Base-by-base conservation (phyloP, 345 rosid species). In the Arabidopsis suecica region DNA sequence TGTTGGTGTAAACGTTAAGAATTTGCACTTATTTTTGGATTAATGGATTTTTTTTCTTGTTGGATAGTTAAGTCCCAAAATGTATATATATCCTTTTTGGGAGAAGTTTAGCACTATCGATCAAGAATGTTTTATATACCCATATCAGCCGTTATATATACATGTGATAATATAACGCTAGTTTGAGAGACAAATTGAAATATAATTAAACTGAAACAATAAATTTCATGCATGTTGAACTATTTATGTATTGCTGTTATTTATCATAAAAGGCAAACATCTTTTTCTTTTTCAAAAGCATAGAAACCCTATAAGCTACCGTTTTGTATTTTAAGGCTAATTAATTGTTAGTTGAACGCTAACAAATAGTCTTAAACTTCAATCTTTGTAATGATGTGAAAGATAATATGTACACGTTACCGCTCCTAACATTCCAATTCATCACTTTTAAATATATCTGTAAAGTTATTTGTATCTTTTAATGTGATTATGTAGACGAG, bases 261-360 rank as follows among this genome's bases (percentile, higher is more conserved):
- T 50, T 41, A 68, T 60, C 38, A 53, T 23, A 55, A 79, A 79
- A 78, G 81, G 75, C 34, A 49, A 28, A 41, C 38, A 62, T 81
- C 83, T 76, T 83, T 69, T 50, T 11, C 51, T 69, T 69, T 76
- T 63, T 22, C 61, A 60, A 56, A 82, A 75, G 76, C 78, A 73
- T 66, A 25, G 28, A 56, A 69, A 55, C 53, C 74, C 25, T 72
- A 16, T 16, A 16, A 45, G 55, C 74, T 50, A 60, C 40, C 57
- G 41, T 40, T 48, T 44, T 53, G 5, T 53, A 69, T 61, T 41
- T 28, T 60, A 61, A 40, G 36, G 16, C 9, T 61, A 61, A 36
- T 23, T 37, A 57, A 48, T 48, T 13, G 14, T 47, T 28, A 65
- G 40, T 73, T 65, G 72, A 25, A 65, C 54, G 54, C 53, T 67